A percentile compares a stretch with the other conserved stretches of the same genome.
Evolutionary conservation across 1,284 basidiomycete genomes (phyloP).

Genomic region (Takashimella koratensis): DNA sequence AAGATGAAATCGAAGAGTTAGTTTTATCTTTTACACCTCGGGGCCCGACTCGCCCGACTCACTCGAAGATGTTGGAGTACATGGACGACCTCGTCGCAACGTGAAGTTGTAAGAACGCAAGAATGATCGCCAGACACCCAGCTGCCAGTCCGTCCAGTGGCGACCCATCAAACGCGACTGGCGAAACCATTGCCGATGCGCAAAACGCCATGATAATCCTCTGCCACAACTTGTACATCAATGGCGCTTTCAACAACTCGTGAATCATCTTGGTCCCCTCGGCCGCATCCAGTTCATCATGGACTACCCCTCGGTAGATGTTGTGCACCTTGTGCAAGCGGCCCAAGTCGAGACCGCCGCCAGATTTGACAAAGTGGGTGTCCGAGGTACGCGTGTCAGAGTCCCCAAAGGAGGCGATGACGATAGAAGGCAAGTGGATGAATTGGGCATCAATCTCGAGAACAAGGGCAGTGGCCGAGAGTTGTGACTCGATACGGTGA

Average conservation of each 20-base stretch:
- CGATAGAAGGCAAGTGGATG: constrained; percentile 72
- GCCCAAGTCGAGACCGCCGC: constrained; percentile 67
- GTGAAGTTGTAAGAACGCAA: constrained; percentile 72
- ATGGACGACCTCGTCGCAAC: constrained; percentile 73
- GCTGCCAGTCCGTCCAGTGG: constrained; percentile 76
- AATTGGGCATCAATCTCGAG: constrained; percentile 76
- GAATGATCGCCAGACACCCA: constrained; percentile 62
- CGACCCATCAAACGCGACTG: constrained; percentile 75
- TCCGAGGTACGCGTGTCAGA: constrained; percentile 63
- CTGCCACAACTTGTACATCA: constrained; percentile 60
- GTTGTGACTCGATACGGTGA: constrained; percentile 77
- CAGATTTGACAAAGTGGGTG: constrained; percentile 68
- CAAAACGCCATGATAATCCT: constrained; percentile 69
- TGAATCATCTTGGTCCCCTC: constrained; percentile 63
- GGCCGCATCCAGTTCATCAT: constrained; percentile 64
- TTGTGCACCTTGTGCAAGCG: constrained; percentile 67
- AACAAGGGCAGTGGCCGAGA: constrained; percentile 71
- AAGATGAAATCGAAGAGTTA: not conserved
- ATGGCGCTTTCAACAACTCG: constrained; percentile 58
- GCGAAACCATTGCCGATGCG: constrained; percentile 71
- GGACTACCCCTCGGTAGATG: constrained; percentile 72
- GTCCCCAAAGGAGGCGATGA: constrained; percentile 78
- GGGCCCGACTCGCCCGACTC: constrained; percentile 40
- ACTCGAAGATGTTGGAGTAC: constrained; percentile 88
- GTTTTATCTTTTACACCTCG: constrained; percentile 16